A percentile compares a stretch with the other conserved stretches of the same genome.
These are phyloP conservation scores for Vanrija sp. DNA, from an alignment of 1,284 basidiomycete genomes.

Conservation along the genomic window DNA sequence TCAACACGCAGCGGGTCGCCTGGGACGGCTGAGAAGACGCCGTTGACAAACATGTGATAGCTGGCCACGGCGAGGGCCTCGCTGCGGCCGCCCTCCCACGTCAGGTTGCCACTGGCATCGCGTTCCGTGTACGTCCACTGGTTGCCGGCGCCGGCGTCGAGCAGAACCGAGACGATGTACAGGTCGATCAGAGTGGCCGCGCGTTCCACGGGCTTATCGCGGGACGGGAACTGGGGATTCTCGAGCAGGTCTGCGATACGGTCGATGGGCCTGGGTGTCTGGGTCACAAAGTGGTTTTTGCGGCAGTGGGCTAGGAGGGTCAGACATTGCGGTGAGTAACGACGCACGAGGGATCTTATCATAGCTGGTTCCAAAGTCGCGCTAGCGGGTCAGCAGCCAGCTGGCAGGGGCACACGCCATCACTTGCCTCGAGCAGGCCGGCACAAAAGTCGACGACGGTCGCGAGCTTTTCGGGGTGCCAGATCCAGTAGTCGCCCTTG, in stretches of 20 bases:
- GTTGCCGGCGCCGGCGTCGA: constrained; percentile 89
- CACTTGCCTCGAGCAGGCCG: constrained; percentile 66
- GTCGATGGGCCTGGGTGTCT: constrained; percentile 60
- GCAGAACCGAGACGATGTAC: constrained; percentile 85
- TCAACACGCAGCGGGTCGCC: constrained; percentile 69
- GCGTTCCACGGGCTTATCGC: constrained; percentile 55
- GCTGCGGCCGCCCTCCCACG: constrained; percentile 63
- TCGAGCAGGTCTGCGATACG: constrained; percentile 52
- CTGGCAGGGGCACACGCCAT: constrained; percentile 1
- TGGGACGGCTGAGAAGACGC: constrained; percentile 70
- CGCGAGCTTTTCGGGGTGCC: constrained; percentile 68
- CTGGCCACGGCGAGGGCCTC: constrained; percentile 93
- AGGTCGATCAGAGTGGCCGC: constrained; percentile 77
- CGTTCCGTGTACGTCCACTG: constrained; percentile 73
- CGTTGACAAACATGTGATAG: constrained; percentile 79
- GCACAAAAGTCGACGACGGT: constrained; percentile 76
- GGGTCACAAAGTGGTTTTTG: constrained; percentile 70
- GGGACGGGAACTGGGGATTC: constrained; percentile 22
- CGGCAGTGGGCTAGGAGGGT: constrained; percentile 66
- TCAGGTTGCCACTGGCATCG: constrained; percentile 3
- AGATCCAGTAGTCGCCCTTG: constrained; percentile 78
- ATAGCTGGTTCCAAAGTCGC: constrained; percentile 74
- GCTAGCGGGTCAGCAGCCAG: constrained; percentile 53
- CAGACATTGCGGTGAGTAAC: not conserved
- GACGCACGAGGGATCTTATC: constrained; percentile 47